Conservation (phyloP, 1,139 yeast species). For the Yamadazyma dendronema region DNA sequence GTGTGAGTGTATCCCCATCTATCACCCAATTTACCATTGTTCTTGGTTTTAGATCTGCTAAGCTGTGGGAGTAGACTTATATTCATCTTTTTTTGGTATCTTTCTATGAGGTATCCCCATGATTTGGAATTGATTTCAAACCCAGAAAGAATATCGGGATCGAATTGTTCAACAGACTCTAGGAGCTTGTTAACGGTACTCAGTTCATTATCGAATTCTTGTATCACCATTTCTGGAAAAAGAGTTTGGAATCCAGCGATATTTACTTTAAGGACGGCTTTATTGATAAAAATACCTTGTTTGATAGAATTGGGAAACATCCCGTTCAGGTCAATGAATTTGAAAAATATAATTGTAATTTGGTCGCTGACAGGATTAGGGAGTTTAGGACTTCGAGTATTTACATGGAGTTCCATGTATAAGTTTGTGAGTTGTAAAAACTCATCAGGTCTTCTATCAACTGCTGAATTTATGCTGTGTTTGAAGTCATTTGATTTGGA, state of each 20-base stretch:
- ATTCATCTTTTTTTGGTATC: constrained; percentile 49
- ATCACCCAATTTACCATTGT: constrained; percentile 60
- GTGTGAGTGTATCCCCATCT: constrained; percentile 85
- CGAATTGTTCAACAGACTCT: constrained; percentile 57
- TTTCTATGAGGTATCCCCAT: constrained; percentile 85
- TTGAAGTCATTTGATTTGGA: constrained; percentile 39
- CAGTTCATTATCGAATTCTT: constrained; percentile 48
- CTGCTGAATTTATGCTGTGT: constrained; percentile 29
- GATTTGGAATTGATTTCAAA: constrained; percentile 78
- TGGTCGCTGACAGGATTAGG: constrained; percentile 72
- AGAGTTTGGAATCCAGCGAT: constrained; percentile 1
- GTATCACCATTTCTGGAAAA: constrained; percentile 21
- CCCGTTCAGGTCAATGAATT: constrained; percentile 46
- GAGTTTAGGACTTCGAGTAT: constrained; percentile 43
- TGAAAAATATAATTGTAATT: constrained; percentile 62
- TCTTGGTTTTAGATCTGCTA: constrained; percentile 47
- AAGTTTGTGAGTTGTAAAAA: constrained; percentile 53
- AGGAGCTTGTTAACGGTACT: constrained; percentile 56
- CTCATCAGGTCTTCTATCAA: constrained; percentile 43
- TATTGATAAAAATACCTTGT: constrained; percentile 20
- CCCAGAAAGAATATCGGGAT: constrained; percentile 88
- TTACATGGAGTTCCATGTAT: constrained; percentile 65
- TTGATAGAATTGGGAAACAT: constrained; percentile 20
- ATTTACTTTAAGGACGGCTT: constrained; percentile 1
- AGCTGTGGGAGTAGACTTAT: constrained; percentile 48